Percentiles rank a stretch among this genome's conserved stretches.
These are phyloP conservation scores for Populus euphratica DNA, from an alignment of 345 rosid genomes.

Conservation along the genomic window DNA sequence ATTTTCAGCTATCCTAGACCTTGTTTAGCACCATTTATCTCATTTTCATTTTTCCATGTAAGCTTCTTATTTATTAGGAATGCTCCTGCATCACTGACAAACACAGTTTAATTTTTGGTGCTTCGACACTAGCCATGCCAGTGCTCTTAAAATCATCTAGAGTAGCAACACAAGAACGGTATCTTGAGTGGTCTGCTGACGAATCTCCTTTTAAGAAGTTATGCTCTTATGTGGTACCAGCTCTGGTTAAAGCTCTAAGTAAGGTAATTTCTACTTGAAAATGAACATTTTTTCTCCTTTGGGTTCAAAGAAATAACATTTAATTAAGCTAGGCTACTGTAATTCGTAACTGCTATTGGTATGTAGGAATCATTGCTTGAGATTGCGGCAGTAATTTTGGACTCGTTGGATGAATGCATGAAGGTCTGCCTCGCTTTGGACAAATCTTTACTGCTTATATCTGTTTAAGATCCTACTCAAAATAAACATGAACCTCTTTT, in stretches of 20 bases:
- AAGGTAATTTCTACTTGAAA: not conserved
- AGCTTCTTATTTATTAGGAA: not conserved
- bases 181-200: not conserved
- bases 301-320: not conserved
- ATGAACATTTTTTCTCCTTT: not conserved
- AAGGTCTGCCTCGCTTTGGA: conserved; percentile 2
- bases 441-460: not conserved
- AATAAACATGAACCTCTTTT: not conserved
- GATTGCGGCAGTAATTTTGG: conserved; percentile 1
- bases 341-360: not conserved
- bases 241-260: conserved; percentile 17
- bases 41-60: not conserved
- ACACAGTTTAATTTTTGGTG: not conserved
- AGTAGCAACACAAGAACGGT: conserved; percentile 8
- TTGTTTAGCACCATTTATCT: not conserved
- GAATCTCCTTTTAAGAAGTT: conserved; percentile 3
- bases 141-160: conserved; percentile 9
- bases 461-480: not conserved
- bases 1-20: not conserved
- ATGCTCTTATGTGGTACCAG: not conserved
- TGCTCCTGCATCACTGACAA: not conserved
- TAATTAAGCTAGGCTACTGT: not conserved
- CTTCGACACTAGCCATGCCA: conserved; percentile 16
- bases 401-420: conserved; percentile 9
- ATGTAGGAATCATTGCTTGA: not conserved